Conservation (phyloP, 163 green algal species). For the Chlamydomonas reinhardtii region DNA sequence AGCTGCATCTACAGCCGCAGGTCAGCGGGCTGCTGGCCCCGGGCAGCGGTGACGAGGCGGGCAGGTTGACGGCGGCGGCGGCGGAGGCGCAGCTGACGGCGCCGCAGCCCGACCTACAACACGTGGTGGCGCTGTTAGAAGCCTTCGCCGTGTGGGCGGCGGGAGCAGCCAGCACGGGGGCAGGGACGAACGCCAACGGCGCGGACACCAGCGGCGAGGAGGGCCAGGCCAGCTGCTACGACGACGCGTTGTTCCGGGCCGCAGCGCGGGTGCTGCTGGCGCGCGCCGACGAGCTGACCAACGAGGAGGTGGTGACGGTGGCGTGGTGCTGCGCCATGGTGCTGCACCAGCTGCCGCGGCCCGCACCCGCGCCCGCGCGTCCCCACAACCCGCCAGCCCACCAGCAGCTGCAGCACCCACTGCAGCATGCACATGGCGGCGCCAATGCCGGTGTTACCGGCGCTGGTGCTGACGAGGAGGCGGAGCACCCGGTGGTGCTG, state of each 20-base stretch:
- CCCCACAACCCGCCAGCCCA: not conserved
- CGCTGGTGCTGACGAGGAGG: not conserved
- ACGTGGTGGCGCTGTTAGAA: slow-evolving; percentile 48
- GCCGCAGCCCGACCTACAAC: not conserved
- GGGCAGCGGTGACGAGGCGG: not conserved
- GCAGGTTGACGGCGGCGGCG: not conserved
- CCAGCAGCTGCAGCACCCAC: not conserved
- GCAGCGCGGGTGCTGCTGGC: not conserved
- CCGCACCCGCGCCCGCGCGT: not conserved
- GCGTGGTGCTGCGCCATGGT: slow-evolving; percentile 28
- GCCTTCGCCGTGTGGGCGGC: slow-evolving; percentile 23
- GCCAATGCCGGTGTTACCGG: not conserved
- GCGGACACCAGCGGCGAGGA: not conserved
- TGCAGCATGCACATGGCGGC: not conserved
- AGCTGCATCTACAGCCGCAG: slow-evolving; percentile 1
- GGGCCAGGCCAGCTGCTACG: not conserved
- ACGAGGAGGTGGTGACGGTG: slow-evolving; percentile 43
- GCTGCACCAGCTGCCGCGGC: slow-evolving; percentile 16
- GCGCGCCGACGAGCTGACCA: slow-evolving; percentile 30
- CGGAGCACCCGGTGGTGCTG: slow-evolving; percentile 22
- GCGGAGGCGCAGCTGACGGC: not conserved
- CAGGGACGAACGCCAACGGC: no score
- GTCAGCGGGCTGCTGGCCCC: not conserved
- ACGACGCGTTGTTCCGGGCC: slow-evolving; percentile 34
- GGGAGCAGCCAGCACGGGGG: not conserved